These are phyloP conservation scores for Mortierella alpina DNA, from an alignment of 192 early-diverging fungal genomes.

Conservation along the genomic window DNA sequence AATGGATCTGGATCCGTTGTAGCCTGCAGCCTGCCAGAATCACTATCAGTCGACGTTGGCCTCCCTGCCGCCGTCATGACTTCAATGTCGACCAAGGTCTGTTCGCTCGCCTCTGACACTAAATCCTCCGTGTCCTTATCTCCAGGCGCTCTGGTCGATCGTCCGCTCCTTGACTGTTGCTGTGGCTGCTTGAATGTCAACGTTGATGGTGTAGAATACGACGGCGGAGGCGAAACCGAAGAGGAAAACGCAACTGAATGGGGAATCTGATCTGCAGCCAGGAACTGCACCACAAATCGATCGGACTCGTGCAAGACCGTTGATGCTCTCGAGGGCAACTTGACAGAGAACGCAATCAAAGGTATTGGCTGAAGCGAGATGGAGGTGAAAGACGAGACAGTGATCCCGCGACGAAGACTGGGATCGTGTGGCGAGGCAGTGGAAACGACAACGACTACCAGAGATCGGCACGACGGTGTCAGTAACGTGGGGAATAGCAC, in stretches of 20 bases:
- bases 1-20: constrained; percentile 51
- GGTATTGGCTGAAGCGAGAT: constrained; percentile 70
- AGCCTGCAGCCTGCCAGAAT: too few relatives aligned
- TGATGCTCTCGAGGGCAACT: constrained; percentile 70
- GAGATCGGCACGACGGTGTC: not conserved
- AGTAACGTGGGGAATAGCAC: not conserved
- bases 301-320: constrained; percentile 59
- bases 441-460: constrained; percentile 64
- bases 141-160: not conserved
- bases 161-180: not conserved
- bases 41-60: not conserved
- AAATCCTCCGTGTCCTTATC: constrained; percentile 45
- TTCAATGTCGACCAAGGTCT: constrained; percentile 17
- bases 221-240: constrained; percentile 52
- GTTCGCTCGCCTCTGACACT: constrained; percentile 24
- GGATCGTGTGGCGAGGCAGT: constrained; percentile 50
- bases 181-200: not conserved
- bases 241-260: constrained; percentile 72
- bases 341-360: constrained; percentile 70
- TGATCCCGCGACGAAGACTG: constrained; percentile 65
- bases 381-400: constrained; percentile 74
- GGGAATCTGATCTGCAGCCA: constrained; percentile 64
- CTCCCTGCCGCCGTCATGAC: not conserved
- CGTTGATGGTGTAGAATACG: not conserved
- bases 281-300: constrained; percentile 70